phyloP scores from a whole-genome alignment of 345 rosid genomes.

The Salix koriyanagi region DNA sequence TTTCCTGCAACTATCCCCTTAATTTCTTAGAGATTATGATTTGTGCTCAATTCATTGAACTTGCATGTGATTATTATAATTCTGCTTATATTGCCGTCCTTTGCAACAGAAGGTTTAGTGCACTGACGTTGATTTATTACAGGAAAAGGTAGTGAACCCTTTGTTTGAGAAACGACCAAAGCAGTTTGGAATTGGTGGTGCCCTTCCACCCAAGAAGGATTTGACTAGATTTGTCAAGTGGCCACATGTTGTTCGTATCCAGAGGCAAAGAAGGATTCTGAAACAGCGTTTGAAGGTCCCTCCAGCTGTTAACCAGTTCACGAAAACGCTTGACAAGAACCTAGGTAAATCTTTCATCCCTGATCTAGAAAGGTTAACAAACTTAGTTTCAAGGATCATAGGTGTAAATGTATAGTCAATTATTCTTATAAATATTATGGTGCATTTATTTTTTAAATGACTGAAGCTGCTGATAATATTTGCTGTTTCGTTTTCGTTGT shows the following conservation, averaged over 20 bases:
- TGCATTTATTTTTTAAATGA: not conserved
- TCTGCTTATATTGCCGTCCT: not conserved
- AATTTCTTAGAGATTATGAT: not conserved
- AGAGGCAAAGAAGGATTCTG: constrained; percentile 76
- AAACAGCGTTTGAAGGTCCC: constrained; percentile 88
- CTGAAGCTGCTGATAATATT: not conserved
- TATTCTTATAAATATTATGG: no score
- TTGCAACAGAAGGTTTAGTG: not conserved
- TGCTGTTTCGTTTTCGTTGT: not conserved
- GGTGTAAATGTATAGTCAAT: not conserved
- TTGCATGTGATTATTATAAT: not conserved
- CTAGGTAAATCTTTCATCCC: constrained; percentile 38
- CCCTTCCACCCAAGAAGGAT: constrained; percentile 83
- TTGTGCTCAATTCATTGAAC: not conserved
- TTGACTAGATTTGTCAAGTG: constrained; percentile 65
- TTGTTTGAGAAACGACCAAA: constrained; percentile 77
- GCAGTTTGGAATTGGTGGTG: constrained; percentile 88
- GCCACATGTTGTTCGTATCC: constrained; percentile 66
- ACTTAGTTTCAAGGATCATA: not conserved
- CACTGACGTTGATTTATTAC: not conserved
- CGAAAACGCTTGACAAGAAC: constrained; percentile 88
- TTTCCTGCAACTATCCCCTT: no score
- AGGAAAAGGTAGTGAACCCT: constrained; percentile 71
- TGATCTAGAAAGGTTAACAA: not conserved
- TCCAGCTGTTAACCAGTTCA: constrained; percentile 79